Base-by-base conservation (phyloP, 371 early-diverging fungal genomes). In the Syncephalastrum contaminatum region DNA sequence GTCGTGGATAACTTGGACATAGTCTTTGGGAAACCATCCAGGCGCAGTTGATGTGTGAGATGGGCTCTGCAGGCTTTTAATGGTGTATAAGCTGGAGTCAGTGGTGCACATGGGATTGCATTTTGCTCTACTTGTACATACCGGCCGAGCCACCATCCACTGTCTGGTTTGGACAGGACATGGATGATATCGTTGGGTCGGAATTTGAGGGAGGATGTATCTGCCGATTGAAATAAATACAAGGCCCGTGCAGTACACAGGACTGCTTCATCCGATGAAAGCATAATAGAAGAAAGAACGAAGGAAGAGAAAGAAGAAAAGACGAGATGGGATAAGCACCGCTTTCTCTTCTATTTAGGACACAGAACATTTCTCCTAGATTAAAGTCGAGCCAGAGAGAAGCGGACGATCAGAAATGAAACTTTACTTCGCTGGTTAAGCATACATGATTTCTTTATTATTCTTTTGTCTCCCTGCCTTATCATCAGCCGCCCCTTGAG, bases 21-120 rank as follows among this genome's bases (percentile, higher is more conserved):
- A 94, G 66, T 92, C 91, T 51, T 90, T 88, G 1, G 95, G 96
- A 72, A 95, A 94, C 95, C 94, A 95, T 16, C 94, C 94, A 52
- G 85, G 81, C 55, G 64, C 66, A 40, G 79, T 30, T 8, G 36
- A 0, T 30, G 10, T 10, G 10, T 30, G 36, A 1, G 36, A 8
- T 10, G 10, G 10, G 10, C 12, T 12, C 10, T 30, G 36, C 10
- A 30, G 36, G 10, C 10, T 30, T 30, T 77, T 77, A 59, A 84
- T 67, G 58, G n/a, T 59, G 56, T 42, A 24, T 16, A 24, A 12
- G 30, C 18, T 16, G 36, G 16, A 19, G 18, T 13, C 14, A 43
- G 10, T 10, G 27, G 13, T 47, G 22, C 36, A 52, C 43, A 15
- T 49, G 18, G 21, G 13, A 4, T 10, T n/a, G 6, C 22, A 20